phyloP scores from a whole-genome alignment of 1,139 yeast genomes.

The Candida sanyaensis region DNA sequence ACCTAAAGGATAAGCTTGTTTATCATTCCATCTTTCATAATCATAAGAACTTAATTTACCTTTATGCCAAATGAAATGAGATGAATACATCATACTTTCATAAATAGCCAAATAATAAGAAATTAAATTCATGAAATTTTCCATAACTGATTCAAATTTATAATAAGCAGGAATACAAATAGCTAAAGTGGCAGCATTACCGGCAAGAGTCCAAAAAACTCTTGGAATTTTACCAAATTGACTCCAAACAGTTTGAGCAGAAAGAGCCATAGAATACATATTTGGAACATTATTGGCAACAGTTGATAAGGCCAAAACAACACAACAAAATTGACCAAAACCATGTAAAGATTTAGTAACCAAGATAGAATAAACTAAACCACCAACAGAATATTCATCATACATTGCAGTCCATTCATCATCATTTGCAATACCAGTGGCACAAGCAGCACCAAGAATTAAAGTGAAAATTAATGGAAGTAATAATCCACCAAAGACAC shows the following conservation, averaged over 20 bases:
- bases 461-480: slow-evolving; percentile 71
- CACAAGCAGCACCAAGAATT: slow-evolving; percentile 87
- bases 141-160: slow-evolving; percentile 70
- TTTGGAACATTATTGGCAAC: slow-evolving; percentile 91
- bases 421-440: slow-evolving; percentile 57
- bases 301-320: slow-evolving; percentile 77
- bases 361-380: slow-evolving; percentile 74
- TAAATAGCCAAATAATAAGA: slow-evolving; percentile 91
- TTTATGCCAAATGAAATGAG: slow-evolving; percentile 75
- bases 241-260: slow-evolving; percentile 83
- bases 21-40: slow-evolving; percentile 60
- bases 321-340: slow-evolving; percentile 89
- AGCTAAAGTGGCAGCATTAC: slow-evolving; percentile 77
- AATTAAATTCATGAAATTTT: slow-evolving; percentile 84
- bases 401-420: slow-evolving; percentile 55
- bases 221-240: slow-evolving; percentile 74
- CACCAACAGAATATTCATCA: slow-evolving; percentile 67
- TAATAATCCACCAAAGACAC: slow-evolving; percentile 63
- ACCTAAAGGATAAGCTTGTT: slow-evolving; percentile 67
- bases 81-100: slow-evolving; percentile 68
- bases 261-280: slow-evolving; percentile 84
- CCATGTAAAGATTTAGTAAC: slow-evolving; percentile 81
- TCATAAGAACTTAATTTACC: slow-evolving; percentile 63
- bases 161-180: slow-evolving; percentile 88
- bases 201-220: slow-evolving; percentile 74